Evolutionary conservation across 331 rosid species (phyloP).

Genomic region (Arachis monticola): DNA sequence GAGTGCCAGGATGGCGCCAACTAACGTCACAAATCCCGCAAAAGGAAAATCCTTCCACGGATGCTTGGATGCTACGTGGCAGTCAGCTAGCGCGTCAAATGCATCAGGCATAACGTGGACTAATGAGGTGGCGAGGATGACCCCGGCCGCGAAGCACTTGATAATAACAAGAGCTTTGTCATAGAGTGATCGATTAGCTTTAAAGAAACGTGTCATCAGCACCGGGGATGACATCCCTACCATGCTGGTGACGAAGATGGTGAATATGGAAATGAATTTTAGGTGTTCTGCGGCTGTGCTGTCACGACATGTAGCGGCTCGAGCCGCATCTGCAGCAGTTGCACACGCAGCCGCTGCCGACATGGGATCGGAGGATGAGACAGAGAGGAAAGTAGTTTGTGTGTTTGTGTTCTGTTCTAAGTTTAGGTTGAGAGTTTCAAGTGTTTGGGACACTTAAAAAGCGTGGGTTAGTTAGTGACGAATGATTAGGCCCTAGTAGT

Average conservation of each 20-base stretch:
- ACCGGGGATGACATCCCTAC: conserved; percentile 63
- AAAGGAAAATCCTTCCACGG: conserved; percentile 96
- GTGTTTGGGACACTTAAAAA: not conserved
- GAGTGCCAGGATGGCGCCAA: conserved; percentile 67
- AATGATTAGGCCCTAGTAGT: not conserved
- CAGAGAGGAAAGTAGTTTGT: not conserved
- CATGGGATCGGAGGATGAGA: conserved; percentile 9
- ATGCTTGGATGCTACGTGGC: conserved; percentile 77
- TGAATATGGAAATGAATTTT: conserved; percentile 55
- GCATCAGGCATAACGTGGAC: conserved; percentile 99
- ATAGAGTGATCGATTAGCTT: conserved; percentile 67
- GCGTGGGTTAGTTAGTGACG: not conserved
- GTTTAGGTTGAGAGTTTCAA: too few species aligned
- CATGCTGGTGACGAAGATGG: conserved; percentile 69
- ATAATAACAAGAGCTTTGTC: conserved; percentile 65
- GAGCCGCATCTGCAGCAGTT: conserved; percentile 38
- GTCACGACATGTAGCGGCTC: conserved; percentile 58
- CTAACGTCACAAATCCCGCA: conserved; percentile 72
- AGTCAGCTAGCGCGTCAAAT: conserved; percentile 77
- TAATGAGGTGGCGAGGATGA: conserved; percentile 87
- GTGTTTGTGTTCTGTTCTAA: not conserved
- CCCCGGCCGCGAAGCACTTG: conserved; percentile 98
- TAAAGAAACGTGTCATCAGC: conserved; percentile 61
- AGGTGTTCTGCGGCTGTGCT: conserved; percentile 58
- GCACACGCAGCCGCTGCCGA: conserved; percentile 46